A percentile compares a stretch with the other conserved stretches of the same genome.
phyloP scores from a whole-genome alignment of 2,329 filamentous ascomycete species.

The Fusarium sp. region DNA sequence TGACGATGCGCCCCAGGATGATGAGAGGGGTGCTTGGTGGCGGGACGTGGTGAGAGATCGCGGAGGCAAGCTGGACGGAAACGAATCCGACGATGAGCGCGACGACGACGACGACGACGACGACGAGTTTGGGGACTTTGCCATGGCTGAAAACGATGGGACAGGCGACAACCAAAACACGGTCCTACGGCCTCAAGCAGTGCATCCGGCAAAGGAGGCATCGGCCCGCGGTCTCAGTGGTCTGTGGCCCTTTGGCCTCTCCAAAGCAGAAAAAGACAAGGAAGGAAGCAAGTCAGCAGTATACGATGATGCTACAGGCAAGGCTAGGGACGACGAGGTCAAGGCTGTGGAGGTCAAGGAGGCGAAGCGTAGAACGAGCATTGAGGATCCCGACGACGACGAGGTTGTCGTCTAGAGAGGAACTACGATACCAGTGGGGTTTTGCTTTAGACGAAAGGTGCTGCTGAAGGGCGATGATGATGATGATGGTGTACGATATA shows the following conservation, averaged over 20 bases:
- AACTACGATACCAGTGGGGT: conserved; percentile 35
- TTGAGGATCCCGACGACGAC: conserved; percentile 67
- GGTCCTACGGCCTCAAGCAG: conserved; percentile 64
- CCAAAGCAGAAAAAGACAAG: conserved; percentile 49
- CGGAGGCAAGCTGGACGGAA: conserved; percentile 56
- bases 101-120: conserved; percentile 68
- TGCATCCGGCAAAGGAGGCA: conserved; percentile 59
- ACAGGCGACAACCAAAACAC: conserved; percentile 51
- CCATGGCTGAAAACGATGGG: conserved; percentile 66
- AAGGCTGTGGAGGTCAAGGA: conserved; percentile 62
- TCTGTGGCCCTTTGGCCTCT: conserved; percentile 66
- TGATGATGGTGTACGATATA: conserved; percentile 37
- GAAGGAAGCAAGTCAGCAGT: conserved; percentile 26
- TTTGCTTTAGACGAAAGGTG: conserved; percentile 11
- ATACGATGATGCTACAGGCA: conserved; percentile 43
- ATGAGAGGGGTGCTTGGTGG: conserved; percentile 59
- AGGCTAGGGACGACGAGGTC: conserved; percentile 44
- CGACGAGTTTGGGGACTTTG: conserved; percentile 75
- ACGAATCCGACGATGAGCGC: conserved; percentile 60
- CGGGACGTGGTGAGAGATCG: conserved; percentile 51
- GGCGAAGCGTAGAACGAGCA: conserved; percentile 64
- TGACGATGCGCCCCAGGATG: conserved; percentile 50
- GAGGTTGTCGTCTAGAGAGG: conserved; percentile 53
- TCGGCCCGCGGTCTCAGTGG: conserved; percentile 57
- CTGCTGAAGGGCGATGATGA: conserved; percentile 6